A percentile compares a stretch with the other conserved stretches of the same genome.
These are phyloP conservation scores for Xylaria bambusicola DNA, from an alignment of 495 filamentous ascomycete genomes.

Conservation along the genomic window DNA sequence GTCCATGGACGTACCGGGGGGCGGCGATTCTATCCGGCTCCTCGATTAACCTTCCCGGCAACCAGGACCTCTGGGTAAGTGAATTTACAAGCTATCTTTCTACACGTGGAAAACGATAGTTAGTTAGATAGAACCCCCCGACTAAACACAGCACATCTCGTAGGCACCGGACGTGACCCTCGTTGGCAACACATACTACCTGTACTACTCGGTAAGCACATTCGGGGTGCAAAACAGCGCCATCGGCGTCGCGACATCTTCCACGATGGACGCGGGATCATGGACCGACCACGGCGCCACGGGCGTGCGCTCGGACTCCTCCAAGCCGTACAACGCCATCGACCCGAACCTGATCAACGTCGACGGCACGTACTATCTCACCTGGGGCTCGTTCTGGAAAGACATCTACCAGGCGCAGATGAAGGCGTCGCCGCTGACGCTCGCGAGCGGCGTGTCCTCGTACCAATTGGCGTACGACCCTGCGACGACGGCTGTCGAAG, in stretches of 20 bases:
- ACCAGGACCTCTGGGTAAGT: slow-evolving; percentile 62
- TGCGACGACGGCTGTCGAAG: slow-evolving; percentile 59
- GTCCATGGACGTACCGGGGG: slow-evolving; percentile 66
- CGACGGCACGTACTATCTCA: slow-evolving; percentile 53
- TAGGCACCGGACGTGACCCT: slow-evolving; percentile 69
- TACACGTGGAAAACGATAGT: background rate
- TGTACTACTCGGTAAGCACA: slow-evolving; percentile 70
- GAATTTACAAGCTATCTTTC: background rate
- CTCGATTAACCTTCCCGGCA: slow-evolving; percentile 56
- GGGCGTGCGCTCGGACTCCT: slow-evolving; percentile 48
- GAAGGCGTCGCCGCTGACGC: slow-evolving; percentile 38
- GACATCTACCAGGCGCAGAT: slow-evolving; percentile 65
- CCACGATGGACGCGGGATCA: slow-evolving; percentile 58
- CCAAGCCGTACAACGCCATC: slow-evolving; percentile 66
- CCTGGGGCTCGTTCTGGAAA: slow-evolving; percentile 71
- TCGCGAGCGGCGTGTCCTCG: slow-evolving; percentile 32
- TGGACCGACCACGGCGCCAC: slow-evolving; percentile 61
- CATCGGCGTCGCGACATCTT: slow-evolving; percentile 70
- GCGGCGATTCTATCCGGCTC: slow-evolving; percentile 58
- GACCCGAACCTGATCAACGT: slow-evolving; percentile 62
- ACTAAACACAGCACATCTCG: background rate
- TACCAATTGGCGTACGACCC: slow-evolving; percentile 59
- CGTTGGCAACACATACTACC: slow-evolving; percentile 60
- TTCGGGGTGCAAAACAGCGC: slow-evolving; percentile 65
- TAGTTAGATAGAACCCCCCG: too few relatives aligned